Percentiles rank a stretch among this genome's conserved stretches.
Evolutionary conservation across 1,284 basidiomycete genomes (phyloP).

Genomic region (Serendipita sp.): DNA sequence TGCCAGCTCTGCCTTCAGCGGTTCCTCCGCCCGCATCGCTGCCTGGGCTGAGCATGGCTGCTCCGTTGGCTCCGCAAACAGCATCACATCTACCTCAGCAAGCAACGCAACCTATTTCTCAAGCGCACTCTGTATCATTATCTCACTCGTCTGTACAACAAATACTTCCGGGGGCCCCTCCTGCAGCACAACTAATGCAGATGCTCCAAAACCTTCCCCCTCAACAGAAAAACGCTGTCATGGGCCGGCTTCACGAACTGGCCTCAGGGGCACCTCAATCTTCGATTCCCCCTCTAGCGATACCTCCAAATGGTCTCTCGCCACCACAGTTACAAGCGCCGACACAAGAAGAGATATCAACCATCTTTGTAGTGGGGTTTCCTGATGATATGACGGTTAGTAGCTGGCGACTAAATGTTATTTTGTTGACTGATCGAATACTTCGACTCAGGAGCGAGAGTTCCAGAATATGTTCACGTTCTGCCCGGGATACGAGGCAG

Average conservation of each 20-base stretch:
- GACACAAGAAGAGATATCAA: constrained; percentile 83
- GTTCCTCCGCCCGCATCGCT: no score
- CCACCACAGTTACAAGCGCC: constrained; percentile 7
- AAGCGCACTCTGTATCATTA: constrained; percentile 14
- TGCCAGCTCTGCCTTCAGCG: no score
- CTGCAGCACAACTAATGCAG: constrained; percentile 7
- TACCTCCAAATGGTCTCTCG: constrained; percentile 1
- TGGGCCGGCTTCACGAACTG: constrained; percentile 10
- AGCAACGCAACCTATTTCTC: constrained; percentile 42
- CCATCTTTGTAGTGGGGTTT: constrained; percentile 97
- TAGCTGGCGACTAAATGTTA: constrained; percentile 16
- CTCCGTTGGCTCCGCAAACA: background rate
- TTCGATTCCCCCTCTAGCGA: constrained; percentile 4
- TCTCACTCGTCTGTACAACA: constrained; percentile 8
- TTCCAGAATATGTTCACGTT: constrained; percentile 99
- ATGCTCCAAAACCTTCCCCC: background rate
- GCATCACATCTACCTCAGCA: constrained; percentile 18
- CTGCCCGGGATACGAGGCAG: constrained; percentile 88
- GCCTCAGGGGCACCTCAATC: constrained; percentile 7
- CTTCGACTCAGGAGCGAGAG: constrained; percentile 66
- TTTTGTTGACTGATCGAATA: constrained; percentile 8
- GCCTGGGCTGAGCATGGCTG: background rate
- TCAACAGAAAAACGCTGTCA: constrained; percentile 8
- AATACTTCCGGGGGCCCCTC: constrained; percentile 6
- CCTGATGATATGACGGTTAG: constrained; percentile 95